Base-by-base conservation (phyloP, 2,329 filamentous ascomycete species). In the Neocatenulostroma microsporum region DNA sequence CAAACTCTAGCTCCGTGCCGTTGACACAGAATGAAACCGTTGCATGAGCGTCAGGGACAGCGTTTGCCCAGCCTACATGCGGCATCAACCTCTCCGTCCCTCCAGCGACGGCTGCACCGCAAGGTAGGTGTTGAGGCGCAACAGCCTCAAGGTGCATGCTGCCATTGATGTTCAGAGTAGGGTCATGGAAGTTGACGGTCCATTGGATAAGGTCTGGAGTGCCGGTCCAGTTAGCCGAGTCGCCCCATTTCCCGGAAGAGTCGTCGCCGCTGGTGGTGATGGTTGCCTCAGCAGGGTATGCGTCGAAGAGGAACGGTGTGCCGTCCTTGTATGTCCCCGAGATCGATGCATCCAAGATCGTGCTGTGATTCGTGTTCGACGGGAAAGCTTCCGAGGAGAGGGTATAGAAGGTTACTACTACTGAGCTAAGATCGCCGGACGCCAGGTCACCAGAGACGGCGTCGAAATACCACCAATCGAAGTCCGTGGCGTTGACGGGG, bases 1-100 rank as follows among this genome's bases (percentile, higher is more conserved):
- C 45, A 40, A 65, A 66, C 5, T 37, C 37, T 11, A 66, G 17
- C 11, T 23, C 21, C 18, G 47, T 50, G 2, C 61, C 63, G 15
- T 47, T 38, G 5, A 62, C 50, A 1, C 21, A 41, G 35, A 62
- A 32, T 21, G 61, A 50, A 2, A 62, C 60, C 2, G 24, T 43
- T 1, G 47, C 60, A 17, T 47, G 39, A 0, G 59, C 56, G 37
- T 62, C 60, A 3, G 3, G 63, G 60, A 64, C 40, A 3, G 58
- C 48, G 44, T 57, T 62, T 2, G 54, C 50, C 63, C 63, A 66
- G 6, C 62, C 62, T 8, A 65, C 48, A 26, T 61, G 45, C 11
- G 60, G 60, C 9, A 47, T 36, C n/a, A 61, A 38, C 30, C 47
- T 26, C 44, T 57, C 45, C 11, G 32, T 32, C 14, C 45, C 38